Conservation (phyloP, 352 stramenopile species). For the Globisporangium sylvaticum region DNA sequence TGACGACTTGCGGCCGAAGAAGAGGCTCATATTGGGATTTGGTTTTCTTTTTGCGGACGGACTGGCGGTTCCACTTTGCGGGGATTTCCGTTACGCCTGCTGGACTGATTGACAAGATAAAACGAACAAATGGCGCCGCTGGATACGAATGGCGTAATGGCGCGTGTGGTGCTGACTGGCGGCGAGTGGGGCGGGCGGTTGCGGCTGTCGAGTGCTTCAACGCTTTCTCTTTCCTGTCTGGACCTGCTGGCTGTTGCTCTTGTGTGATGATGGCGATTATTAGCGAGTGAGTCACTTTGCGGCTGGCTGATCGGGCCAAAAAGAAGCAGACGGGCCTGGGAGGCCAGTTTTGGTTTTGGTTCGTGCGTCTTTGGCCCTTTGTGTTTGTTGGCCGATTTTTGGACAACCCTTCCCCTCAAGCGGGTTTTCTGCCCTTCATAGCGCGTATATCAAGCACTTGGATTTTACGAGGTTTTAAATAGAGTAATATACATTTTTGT, state of each 20-base stretch:
- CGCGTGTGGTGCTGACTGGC: not conserved
- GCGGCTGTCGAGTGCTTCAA: not conserved
- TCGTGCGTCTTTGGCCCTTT: not conserved
- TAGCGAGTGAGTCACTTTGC: not conserved
- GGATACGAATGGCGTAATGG: not conserved
- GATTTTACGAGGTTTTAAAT: not conserved
- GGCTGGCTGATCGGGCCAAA: not conserved
- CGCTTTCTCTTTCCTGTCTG: not conserved
- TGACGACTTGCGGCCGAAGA: constrained; percentile 14
- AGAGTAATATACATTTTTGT: no score
- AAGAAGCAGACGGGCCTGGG: not conserved
- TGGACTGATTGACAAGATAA: not conserved
- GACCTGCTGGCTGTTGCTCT: not conserved
- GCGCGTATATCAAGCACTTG: not conserved
- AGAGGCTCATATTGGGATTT: constrained; percentile 5
- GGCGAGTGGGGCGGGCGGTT: not conserved
- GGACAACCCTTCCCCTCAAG: not conserved
- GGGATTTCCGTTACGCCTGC: not conserved
- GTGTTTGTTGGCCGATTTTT: not conserved
- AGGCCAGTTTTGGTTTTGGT: not conserved
- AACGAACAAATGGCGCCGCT: not conserved
- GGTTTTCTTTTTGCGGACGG: not conserved
- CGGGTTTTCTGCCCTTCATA: not conserved
- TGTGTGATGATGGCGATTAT: not conserved
- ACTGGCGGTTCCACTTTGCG: constrained; percentile 1